Conservation (phyloP, 768 basidiomycete genomes). For the Crepidotus variabilis region DNA sequence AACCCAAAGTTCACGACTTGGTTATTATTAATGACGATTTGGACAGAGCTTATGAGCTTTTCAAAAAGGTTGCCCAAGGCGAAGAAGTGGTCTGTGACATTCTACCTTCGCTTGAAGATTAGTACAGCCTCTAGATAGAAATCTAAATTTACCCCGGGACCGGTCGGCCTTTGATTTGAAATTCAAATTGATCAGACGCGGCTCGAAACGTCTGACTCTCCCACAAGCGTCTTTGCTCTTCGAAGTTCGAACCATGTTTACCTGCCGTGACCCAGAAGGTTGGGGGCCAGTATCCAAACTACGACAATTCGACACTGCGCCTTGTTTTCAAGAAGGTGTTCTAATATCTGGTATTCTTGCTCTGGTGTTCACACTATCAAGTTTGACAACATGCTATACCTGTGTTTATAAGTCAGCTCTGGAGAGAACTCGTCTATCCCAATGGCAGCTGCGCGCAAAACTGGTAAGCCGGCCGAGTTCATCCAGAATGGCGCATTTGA, state of each 20-base stretch:
- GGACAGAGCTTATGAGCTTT: constrained; percentile 74
- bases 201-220: too few species aligned
- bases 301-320: constrained; percentile 72
- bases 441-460: constrained; percentile 54
- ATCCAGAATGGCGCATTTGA: not conserved
- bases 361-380: constrained; percentile 37
- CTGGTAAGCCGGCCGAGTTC: constrained; percentile 44
- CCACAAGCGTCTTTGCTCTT: too few species aligned
- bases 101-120: constrained; percentile 66
- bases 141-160: too few species aligned
- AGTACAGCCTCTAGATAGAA: too few species aligned
- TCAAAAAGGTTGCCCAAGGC: constrained; percentile 75
- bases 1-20: constrained; percentile 70
- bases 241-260: not conserved
- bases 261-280: constrained; percentile 58
- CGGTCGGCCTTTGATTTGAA: too few species aligned
- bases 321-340: constrained; percentile 78
- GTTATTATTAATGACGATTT: constrained; percentile 91
- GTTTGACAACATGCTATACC: constrained; percentile 32
- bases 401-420: constrained; percentile 16
- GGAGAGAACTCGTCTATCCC: constrained; percentile 42
- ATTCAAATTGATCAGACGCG: too few species aligned
- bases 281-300: constrained; percentile 57
- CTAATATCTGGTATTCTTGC: constrained; percentile 53
- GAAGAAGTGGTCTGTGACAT: constrained; percentile 55